phyloP scores from a whole-genome alignment of 768 basidiomycete genomes.

The Boletus rex-veris region DNA sequence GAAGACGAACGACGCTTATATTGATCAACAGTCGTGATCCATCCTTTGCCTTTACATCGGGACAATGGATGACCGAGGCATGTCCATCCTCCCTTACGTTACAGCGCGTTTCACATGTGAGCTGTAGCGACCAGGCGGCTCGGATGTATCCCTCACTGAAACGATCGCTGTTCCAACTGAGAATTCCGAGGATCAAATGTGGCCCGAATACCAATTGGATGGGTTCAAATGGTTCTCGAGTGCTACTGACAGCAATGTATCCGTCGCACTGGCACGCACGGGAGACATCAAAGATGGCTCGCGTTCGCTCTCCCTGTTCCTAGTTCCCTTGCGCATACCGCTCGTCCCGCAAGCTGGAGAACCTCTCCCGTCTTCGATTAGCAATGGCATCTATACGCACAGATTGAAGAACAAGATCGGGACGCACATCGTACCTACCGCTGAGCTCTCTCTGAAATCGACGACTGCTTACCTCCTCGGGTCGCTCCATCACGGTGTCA shows the following conservation, averaged over 20 bases:
- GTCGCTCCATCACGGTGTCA: conserved; percentile 54
- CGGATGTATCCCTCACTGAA: conserved; percentile 72
- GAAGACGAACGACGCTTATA: not conserved
- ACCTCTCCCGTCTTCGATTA: conserved; percentile 43
- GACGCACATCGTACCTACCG: conserved; percentile 70
- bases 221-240: conserved; percentile 87
- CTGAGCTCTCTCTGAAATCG: conserved; percentile 61
- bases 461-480: conserved; percentile 66
- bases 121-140: conserved; percentile 62
- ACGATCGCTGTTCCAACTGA: conserved; percentile 49
- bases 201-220: conserved; percentile 54
- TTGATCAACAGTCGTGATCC: conserved; percentile 53
- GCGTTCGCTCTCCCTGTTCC: conserved; percentile 67
- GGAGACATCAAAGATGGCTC: conserved; percentile 55
- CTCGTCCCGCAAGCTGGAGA: conserved; percentile 42
- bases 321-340: conserved; percentile 59
- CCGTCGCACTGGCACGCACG: conserved; percentile 72
- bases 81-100: not conserved
- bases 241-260: conserved; percentile 71
- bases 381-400: conserved; percentile 68
- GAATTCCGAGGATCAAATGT: conserved; percentile 35
- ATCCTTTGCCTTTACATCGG: conserved; percentile 59
- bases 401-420: conserved; percentile 78
- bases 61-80: conserved; percentile 86
- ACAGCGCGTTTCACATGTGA: not conserved